Evolutionary conservation across 495 filamentous ascomycete species (phyloP).

Genomic region (Cryomyces minteri): DNA sequence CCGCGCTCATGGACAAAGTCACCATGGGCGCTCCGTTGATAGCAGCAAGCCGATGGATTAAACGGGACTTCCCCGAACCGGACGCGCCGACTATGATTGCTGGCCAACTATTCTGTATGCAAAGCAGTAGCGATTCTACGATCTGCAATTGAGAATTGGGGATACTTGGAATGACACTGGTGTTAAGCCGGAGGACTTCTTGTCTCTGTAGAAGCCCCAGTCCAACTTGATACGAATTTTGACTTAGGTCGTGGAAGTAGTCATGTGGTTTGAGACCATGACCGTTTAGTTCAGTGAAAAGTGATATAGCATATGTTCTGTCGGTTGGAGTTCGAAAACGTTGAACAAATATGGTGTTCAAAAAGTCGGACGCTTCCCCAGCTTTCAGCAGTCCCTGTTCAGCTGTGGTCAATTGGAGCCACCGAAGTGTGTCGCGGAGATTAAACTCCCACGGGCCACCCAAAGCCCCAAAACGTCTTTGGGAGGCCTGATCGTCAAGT

Average conservation of each 20-base stretch:
- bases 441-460: conserved; percentile 98
- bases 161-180: not conserved
- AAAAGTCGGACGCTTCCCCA: conserved; percentile 43
- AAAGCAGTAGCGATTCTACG: conserved; percentile 73
- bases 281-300: conserved; percentile 42
- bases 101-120: conserved; percentile 70
- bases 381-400: conserved; percentile 33
- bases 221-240: conserved; percentile 57
- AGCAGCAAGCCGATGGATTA: conserved; percentile 65
- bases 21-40: conserved; percentile 51
- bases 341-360: conserved; percentile 71
- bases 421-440: conserved; percentile 75
- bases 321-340: conserved; percentile 63
- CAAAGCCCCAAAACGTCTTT: conserved; percentile 50
- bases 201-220: conserved; percentile 50
- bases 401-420: conserved; percentile 56
- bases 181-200: not conserved
- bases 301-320: conserved; percentile 34
- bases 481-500: conserved; percentile 50
- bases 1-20: conserved; percentile 70
- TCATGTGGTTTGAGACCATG: conserved; percentile 18
- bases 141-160: conserved; percentile 37
- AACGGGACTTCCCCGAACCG: conserved; percentile 67
- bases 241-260: conserved; percentile 49
- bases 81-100: conserved; percentile 76